Evolutionary conservation across 2,329 filamentous ascomycete species (phyloP).

Genomic region (Fusarium decemcellulare): DNA sequence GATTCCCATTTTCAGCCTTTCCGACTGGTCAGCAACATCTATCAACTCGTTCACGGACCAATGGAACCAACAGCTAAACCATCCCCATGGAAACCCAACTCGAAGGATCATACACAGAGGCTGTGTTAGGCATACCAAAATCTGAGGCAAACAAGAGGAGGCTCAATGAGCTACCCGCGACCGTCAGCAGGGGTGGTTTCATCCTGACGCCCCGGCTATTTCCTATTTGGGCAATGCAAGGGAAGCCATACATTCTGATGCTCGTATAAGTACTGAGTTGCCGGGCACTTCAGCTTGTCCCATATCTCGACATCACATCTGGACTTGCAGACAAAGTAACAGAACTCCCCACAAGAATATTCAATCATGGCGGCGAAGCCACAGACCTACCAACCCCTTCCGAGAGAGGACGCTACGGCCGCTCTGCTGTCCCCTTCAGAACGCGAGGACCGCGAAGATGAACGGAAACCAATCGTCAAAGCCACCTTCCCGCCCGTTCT

Average conservation of each 20-base stretch:
- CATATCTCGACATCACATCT: not conserved
- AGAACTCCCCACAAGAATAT: not conserved
- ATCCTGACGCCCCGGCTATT: conserved; percentile 12
- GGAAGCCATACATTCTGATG: not conserved
- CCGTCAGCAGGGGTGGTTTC: not conserved
- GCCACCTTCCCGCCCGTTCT: conserved; percentile 36
- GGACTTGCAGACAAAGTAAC: not conserved
- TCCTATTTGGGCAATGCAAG: conserved; percentile 18
- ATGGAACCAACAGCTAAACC: conserved; percentile 2
- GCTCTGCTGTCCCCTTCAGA: conserved; percentile 34
- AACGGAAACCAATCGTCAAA: conserved; percentile 19
- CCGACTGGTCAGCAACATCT: not conserved
- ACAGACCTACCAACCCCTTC: conserved; percentile 30
- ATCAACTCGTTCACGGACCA: conserved; percentile 10
- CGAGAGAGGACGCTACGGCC: conserved; percentile 31
- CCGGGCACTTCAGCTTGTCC: not conserved
- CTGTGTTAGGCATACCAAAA: conserved; percentile 29
- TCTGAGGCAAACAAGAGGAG: conserved; percentile 7
- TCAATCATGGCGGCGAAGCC: conserved; percentile 35
- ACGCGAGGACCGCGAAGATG: conserved; percentile 17
- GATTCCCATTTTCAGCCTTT: not conserved
- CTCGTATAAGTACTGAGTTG: conserved; percentile 28
- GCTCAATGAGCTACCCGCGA: not conserved
- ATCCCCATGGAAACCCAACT: conserved; percentile 24
- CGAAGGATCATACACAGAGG: conserved; percentile 23